phyloP scores from a whole-genome alignment of 495 filamentous ascomycete species.

The Penicillium roqueforti region DNA sequence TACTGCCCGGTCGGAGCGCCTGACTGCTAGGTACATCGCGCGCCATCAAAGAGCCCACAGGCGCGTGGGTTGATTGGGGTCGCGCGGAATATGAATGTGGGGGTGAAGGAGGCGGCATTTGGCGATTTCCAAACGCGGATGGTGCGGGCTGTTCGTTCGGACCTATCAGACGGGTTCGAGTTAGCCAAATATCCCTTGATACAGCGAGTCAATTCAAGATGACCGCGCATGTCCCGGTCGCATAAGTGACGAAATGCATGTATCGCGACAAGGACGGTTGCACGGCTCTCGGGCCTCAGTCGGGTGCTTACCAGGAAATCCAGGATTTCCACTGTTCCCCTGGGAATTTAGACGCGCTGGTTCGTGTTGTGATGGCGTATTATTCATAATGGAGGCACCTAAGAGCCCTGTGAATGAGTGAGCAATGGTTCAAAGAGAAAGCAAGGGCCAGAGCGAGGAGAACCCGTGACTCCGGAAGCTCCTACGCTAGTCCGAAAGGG shows the following conservation, averaged over 20 bases:
- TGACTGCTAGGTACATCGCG: constrained; percentile 50
- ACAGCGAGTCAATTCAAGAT: constrained; percentile 1
- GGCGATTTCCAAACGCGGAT: constrained; percentile 46
- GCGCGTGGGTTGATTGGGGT: constrained; percentile 39
- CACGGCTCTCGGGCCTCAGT: constrained; percentile 6
- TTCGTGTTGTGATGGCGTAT: constrained; percentile 21
- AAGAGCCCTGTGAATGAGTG: constrained; percentile 12
- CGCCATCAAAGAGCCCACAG: constrained; percentile 42
- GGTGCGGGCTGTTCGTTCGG: constrained; percentile 40
- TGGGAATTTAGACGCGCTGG: constrained; percentile 33
- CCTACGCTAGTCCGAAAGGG: constrained; percentile 27
- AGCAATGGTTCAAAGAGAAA: constrained; percentile 9
- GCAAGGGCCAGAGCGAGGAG: constrained; percentile 22
- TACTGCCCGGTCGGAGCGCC: constrained; percentile 58
- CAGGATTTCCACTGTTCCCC: constrained; percentile 36
- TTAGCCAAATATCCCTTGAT: neutral
- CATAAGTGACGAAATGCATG: constrained; percentile 1
- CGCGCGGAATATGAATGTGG: constrained; percentile 50
- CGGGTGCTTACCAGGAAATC: constrained; percentile 34
- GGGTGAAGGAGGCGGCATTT: constrained; percentile 59
- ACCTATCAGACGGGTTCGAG: constrained; percentile 16
- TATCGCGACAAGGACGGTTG: constrained; percentile 1
- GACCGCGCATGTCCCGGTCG: constrained; percentile 2
- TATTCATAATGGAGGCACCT: constrained; percentile 32
- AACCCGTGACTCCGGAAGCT: constrained; percentile 47